Conservation (phyloP, 495 filamentous ascomycete genomes). For the Haplographium delicatum region DNA sequence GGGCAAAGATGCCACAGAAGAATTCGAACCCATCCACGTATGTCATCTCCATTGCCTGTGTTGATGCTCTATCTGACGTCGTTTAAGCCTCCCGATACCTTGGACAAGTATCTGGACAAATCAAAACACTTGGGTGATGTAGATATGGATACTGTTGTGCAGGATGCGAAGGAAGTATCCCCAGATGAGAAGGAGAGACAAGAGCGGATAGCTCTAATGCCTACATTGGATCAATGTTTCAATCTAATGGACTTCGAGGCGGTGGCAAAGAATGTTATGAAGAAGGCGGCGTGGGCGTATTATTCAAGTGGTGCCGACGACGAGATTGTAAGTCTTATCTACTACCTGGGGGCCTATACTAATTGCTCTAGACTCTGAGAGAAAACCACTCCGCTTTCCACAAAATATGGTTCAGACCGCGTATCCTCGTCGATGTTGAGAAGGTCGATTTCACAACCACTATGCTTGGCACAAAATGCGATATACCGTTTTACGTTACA, state of each 20-base stretch:
- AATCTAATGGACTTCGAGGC: conserved; percentile 94
- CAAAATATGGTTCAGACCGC: conserved; percentile 94
- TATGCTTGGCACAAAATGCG: conserved; percentile 82
- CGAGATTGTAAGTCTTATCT: conserved; percentile 69
- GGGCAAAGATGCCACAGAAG: conserved; percentile 81
- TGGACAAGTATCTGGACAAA: conserved; percentile 75
- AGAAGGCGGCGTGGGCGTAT: conserved; percentile 92
- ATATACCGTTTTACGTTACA: conserved; percentile 87
- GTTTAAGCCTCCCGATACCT: conserved; percentile 69
- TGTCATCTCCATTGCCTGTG: too few relatives aligned
- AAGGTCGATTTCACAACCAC: conserved; percentile 79
- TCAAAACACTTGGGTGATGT: conserved; percentile 88
- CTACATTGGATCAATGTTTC: conserved; percentile 81
- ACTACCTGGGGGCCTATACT: not conserved
- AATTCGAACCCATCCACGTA: conserved; percentile 79
- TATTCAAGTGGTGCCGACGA: conserved; percentile 96
- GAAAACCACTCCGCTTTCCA: conserved; percentile 97
- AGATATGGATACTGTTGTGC: conserved; percentile 79
- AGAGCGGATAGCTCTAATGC: conserved; percentile 72
- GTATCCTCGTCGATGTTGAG: conserved; percentile 79
- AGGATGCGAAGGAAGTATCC: conserved; percentile 61
- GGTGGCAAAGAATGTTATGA: conserved; percentile 83
- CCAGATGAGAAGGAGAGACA: conserved; percentile 74
- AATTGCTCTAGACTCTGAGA: conserved; percentile 68
- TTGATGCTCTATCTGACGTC: too few relatives aligned